phyloP scores from a whole-genome alignment of 495 filamentous ascomycete genomes.

The Neurospora sp. region DNA sequence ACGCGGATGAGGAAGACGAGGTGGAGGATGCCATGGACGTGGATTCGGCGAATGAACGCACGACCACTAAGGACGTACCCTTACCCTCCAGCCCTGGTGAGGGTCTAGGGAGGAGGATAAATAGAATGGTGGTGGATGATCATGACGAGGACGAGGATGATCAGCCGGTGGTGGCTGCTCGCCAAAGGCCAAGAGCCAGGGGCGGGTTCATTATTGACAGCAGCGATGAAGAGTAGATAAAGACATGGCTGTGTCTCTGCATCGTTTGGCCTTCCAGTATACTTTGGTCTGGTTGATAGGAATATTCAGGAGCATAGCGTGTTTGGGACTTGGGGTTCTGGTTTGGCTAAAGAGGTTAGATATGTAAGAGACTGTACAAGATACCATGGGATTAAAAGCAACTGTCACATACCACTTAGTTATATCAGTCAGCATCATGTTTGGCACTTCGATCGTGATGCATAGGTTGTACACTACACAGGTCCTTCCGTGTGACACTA shows the following conservation, averaged over 20 bases:
- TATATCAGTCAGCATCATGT: background rate
- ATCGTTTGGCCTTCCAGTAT: background rate
- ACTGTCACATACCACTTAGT: background rate
- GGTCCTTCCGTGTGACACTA: background rate
- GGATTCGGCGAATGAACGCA: conserved; percentile 10
- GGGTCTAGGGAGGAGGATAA: conserved; percentile 9
- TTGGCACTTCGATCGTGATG: background rate
- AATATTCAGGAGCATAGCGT: background rate
- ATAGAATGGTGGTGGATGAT: conserved; percentile 13
- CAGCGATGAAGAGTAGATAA: conserved; percentile 39
- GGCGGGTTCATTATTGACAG: conserved; percentile 48
- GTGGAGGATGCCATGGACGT: conserved; percentile 15
- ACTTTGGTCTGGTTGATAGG: background rate
- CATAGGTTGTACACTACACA: background rate
- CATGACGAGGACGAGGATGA: conserved; percentile 27
- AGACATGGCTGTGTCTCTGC: background rate
- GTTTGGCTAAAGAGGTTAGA: background rate
- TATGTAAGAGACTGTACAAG: background rate
- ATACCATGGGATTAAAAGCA: background rate
- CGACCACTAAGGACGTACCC: conserved; percentile 17
- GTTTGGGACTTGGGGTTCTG: background rate
- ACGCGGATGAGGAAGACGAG: conserved; percentile 18
- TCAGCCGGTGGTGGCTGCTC: conserved; percentile 15
- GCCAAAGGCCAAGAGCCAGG: conserved; percentile 29
- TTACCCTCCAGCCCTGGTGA: conserved; percentile 18